Conservation (phyloP, 192 early-diverging fungal genomes). For the Chytriomyces sp. region DNA sequence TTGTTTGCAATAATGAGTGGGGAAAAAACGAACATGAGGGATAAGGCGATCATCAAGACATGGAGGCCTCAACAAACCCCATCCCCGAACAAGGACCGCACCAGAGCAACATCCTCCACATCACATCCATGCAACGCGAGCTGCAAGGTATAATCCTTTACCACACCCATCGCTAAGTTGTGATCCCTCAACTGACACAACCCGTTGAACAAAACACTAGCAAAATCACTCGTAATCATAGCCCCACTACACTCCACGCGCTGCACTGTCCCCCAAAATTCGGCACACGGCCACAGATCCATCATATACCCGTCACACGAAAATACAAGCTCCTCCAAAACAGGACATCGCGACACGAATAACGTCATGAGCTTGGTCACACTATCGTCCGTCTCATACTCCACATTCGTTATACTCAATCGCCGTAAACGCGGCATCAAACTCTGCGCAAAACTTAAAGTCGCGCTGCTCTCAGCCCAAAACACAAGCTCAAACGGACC, state of each 20-base stretch:
- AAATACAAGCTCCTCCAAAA: constrained; percentile 2
- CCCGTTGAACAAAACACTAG: neutral
- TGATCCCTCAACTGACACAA: neutral
- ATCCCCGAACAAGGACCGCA: neutral
- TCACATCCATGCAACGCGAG: neutral
- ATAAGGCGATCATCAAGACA: neutral
- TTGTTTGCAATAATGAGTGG: too few species aligned
- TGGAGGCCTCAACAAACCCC: neutral
- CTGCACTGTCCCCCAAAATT: constrained; percentile 9
- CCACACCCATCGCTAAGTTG: neutral
- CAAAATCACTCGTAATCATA: neutral
- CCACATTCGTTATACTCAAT: constrained; percentile 12
- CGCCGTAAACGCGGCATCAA: neutral
- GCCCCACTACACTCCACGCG: neutral
- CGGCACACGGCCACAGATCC: constrained; percentile 19
- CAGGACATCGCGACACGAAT: neutral
- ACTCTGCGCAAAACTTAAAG: neutral
- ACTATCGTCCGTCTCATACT: neutral
- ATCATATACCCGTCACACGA: constrained; percentile 24
- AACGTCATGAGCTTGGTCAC: constrained; percentile 18
- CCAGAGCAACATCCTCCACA: neutral
- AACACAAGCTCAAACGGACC: constrained; percentile 1
- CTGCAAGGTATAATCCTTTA: neutral
- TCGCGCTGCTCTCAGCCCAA: neutral
- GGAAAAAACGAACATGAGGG: neutral